Evolutionary conservation across 1,284 basidiomycete species (phyloP).

Genomic region (Heimioporus retisporus): DNA sequence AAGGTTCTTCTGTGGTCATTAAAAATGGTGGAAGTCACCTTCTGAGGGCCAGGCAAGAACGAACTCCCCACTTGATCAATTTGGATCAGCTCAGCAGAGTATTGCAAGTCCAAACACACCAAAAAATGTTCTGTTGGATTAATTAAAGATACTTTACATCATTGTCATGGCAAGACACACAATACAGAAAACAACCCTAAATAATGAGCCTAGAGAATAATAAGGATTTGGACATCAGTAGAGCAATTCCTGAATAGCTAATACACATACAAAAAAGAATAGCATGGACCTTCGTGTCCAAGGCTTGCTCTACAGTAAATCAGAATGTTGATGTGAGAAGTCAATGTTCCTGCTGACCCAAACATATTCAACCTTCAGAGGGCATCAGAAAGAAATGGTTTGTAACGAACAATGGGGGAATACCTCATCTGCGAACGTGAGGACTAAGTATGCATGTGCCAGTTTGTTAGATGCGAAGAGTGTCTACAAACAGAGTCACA

Average conservation of each 20-base stretch:
- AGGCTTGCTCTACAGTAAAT: neutral
- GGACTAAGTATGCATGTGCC: neutral
- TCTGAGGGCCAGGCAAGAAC: neutral
- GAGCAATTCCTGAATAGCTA: neutral
- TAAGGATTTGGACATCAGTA: neutral
- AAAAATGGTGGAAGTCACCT: neutral
- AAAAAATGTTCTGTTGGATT: neutral
- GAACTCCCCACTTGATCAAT: neutral
- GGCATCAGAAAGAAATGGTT: neutral
- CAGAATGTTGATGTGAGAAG: neutral
- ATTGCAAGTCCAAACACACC: neutral
- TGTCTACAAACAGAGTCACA: neutral
- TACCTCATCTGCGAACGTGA: neutral
- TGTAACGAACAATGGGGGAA: neutral
- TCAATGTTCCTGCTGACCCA: neutral
- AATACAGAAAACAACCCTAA: conserved; percentile 1
- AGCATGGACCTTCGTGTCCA: neutral
- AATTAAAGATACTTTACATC: neutral
- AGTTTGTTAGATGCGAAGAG: neutral
- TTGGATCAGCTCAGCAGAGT: neutral
- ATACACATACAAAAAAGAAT: neutral
- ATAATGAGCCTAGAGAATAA: conserved; percentile 2
- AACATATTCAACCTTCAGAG: neutral
- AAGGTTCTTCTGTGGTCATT: neutral
- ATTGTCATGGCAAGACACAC: neutral